Evolutionary conservation across 176 grass and related monocot species (phyloP).

Genomic region (Echinochloa phyllopogon): DNA sequence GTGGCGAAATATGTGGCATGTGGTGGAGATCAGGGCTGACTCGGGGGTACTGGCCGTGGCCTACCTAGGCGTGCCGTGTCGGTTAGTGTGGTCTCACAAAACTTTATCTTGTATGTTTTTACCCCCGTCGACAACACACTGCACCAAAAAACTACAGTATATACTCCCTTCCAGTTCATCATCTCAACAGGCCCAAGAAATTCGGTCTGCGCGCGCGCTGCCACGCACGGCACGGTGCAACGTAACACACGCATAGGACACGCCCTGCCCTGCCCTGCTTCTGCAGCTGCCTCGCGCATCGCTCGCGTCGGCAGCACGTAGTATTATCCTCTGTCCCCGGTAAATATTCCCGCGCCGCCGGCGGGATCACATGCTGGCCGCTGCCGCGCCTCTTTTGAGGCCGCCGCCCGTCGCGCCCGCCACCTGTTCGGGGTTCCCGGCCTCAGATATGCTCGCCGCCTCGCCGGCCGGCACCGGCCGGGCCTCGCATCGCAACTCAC

Average conservation of each 20-base stretch:
- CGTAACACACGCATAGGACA: constrained; percentile 3
- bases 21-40: constrained; percentile 27
- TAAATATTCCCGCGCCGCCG: constrained; percentile 9
- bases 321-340: neutral
- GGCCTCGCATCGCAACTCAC: neutral
- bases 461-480: neutral
- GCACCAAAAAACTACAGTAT: neutral
- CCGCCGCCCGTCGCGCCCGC: neutral
- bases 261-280: no score
- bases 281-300: neutral
- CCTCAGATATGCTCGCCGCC: neutral
- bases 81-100: neutral
- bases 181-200: neutral
- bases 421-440: neutral
- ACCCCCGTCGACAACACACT: neutral
- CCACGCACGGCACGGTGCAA: neutral
- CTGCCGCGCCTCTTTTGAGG: constrained; percentile 21
- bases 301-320: neutral
- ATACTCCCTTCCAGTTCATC: neutral
- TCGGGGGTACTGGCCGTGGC: neutral
- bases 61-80: constrained; percentile 6
- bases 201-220: neutral
- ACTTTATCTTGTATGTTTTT: neutral
- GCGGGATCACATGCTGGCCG: constrained; percentile 16
- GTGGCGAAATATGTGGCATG: neutral